Evolutionary conservation across 441 rosid genomes (phyloP).

Genomic region (Erodium texanum): DNA sequence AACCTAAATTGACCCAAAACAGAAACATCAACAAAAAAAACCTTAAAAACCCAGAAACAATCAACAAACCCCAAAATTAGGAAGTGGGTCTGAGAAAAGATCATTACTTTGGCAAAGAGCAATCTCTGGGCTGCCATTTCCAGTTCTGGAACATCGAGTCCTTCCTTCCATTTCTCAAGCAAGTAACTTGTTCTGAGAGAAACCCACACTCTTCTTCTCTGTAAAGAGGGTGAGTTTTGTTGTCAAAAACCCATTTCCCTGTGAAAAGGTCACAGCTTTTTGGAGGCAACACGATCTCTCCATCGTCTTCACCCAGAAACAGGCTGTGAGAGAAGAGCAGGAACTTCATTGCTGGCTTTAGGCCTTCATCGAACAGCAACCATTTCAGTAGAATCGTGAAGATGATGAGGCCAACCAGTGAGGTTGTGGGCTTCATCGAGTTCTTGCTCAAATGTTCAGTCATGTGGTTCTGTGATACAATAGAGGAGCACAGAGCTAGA

Average conservation of each 20-base stretch:
- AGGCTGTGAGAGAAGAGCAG: not conserved
- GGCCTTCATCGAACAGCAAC: not conserved
- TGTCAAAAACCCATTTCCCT: constrained; percentile 70
- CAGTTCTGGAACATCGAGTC: constrained; percentile 71
- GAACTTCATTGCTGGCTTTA: not conserved
- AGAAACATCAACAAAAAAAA: not conserved
- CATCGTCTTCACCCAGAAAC: not conserved
- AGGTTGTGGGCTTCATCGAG: not conserved
- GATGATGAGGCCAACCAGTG: not conserved
- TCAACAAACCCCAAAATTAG: not conserved
- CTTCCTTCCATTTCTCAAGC: constrained; percentile 77
- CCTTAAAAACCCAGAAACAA: not conserved
- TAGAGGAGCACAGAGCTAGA: not conserved
- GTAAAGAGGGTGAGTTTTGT: constrained; percentile 55
- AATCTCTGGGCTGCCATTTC: constrained; percentile 87
- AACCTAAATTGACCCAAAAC: constrained; percentile 34
- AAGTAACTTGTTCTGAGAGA: constrained; percentile 71
- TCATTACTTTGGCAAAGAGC: constrained; percentile 60
- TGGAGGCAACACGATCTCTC: constrained; percentile 32
- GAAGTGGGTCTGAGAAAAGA: not conserved
- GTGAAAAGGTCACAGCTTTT: constrained; percentile 69
- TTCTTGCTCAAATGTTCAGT: not conserved
- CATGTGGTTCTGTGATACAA: too few relatives aligned
- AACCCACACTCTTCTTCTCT: constrained; percentile 78
- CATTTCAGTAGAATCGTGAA: not conserved